Conservation (phyloP, 2,329 filamentous ascomycete genomes). For the Arthrobotrys sinensis region DNA sequence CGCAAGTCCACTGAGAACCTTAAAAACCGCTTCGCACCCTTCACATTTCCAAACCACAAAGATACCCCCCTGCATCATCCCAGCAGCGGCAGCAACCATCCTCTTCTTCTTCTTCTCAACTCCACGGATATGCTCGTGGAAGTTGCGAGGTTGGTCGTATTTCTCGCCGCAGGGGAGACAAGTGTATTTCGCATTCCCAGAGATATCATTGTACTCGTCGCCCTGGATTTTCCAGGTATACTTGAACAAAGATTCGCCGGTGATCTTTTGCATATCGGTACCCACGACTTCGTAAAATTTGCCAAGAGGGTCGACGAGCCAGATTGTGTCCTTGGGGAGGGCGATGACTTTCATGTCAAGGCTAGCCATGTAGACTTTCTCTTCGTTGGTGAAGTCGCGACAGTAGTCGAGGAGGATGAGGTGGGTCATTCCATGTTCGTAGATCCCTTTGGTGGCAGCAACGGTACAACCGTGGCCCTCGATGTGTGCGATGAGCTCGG, state of each 20-base stretch:
- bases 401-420: constrained; percentile 36
- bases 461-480: constrained; percentile 13
- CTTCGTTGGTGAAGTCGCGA: constrained; percentile 27
- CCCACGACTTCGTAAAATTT: constrained; percentile 28
- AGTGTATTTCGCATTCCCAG: constrained; percentile 15
- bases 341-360: constrained; percentile 34
- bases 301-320: constrained; percentile 51
- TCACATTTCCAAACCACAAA: constrained; percentile 47
- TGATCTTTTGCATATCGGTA: constrained; percentile 1
- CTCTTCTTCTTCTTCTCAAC: constrained; percentile 27
- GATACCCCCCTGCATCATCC: no score
- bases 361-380: constrained; percentile 27
- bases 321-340: constrained; percentile 22
- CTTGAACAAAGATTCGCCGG: background rate
- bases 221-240: constrained; percentile 24
- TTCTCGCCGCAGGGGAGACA: constrained; percentile 43
- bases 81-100: background rate
- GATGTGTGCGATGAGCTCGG: constrained; percentile 27
- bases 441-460: constrained; percentile 6
- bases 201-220: background rate
- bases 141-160: constrained; percentile 10
- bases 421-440: constrained; percentile 41
- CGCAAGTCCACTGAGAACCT: constrained; percentile 20
- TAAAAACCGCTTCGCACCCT: constrained; percentile 38
- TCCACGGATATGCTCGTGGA: constrained; percentile 6